These are phyloP conservation scores for Saturnispora ahearnii DNA, from an alignment of 805 yeast genomes.

Conservation along the genomic window DNA sequence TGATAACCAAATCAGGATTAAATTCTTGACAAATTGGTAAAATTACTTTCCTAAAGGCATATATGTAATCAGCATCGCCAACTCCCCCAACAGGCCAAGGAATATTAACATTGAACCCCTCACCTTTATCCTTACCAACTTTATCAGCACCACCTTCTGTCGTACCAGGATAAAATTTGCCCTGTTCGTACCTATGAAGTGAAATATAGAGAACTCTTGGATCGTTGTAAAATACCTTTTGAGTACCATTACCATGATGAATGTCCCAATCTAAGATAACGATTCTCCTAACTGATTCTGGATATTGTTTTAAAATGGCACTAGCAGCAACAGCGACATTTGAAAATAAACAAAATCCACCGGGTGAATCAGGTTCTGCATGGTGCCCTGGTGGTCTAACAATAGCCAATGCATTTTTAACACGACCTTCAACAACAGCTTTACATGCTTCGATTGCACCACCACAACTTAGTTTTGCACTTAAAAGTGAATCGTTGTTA, in stretches of 20 bases:
- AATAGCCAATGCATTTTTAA: conserved; percentile 86
- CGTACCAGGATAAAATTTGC: conserved; percentile 91
- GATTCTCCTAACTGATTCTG: conserved; percentile 78
- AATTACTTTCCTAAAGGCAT: conserved; percentile 78
- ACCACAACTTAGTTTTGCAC: conserved; percentile 91
- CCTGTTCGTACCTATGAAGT: conserved; percentile 85
- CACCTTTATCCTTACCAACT: conserved; percentile 80
- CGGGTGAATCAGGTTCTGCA: conserved; percentile 95
- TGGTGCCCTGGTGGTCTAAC: conserved; percentile 99
- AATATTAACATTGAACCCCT: conserved; percentile 79
- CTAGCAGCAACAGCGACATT: conserved; percentile 97
- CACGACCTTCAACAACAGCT: conserved; percentile 89
- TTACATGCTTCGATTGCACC: conserved; percentile 95
- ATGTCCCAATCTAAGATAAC: conserved; percentile 95
- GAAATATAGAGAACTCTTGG: conserved; percentile 88
- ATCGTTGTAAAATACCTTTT: conserved; percentile 80
- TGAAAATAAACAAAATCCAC: conserved; percentile 92
- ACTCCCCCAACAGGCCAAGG: conserved; percentile 93
- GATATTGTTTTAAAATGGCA: conserved; percentile 68
- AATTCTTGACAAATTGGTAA: conserved; percentile 87
- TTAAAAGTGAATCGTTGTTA: conserved; percentile 77
- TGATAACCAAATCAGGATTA: conserved; percentile 85
- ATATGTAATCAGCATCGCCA: conserved; percentile 91
- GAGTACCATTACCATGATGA: conserved; percentile 99
- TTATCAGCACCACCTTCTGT: conserved; percentile 72